phyloP scores from a whole-genome alignment of 2,329 filamentous ascomycete species.

The Neopestalotiopsis sp. region DNA sequence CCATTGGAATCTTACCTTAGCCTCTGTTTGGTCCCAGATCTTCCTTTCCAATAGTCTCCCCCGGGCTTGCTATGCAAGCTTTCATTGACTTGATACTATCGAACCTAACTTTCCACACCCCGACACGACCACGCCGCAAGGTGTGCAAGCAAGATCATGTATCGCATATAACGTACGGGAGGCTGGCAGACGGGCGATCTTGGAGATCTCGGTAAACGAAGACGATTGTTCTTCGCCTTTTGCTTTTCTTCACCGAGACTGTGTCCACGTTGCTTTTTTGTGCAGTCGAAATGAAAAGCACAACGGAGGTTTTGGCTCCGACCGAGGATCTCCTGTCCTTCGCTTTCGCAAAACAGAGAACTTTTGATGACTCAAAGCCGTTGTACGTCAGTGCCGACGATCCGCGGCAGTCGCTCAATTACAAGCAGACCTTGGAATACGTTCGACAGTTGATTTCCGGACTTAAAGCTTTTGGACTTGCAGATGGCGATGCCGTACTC shows the following conservation, averaged over 20 bases:
- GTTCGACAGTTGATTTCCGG: conserved; percentile 31
- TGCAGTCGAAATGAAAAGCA: not conserved
- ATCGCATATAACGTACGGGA: not conserved
- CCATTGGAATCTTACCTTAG: not conserved
- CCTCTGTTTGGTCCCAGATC: not conserved
- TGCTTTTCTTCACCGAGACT: not conserved
- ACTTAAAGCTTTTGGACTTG: conserved; percentile 8
- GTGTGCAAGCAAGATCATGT: not conserved
- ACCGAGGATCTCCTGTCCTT: conserved; percentile 45
- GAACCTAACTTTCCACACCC: not conserved
- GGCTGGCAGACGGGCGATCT: not conserved
- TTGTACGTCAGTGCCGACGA: conserved; percentile 48
- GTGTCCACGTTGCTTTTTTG: not conserved
- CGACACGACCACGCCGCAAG: not conserved
- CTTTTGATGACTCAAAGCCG: conserved; percentile 42
- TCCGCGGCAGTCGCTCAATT: conserved; percentile 41
- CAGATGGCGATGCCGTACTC: conserved; percentile 11
- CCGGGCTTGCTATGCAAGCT: not conserved
- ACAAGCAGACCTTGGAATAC: conserved; percentile 37
- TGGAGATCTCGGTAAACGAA: not conserved
- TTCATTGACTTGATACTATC: not conserved
- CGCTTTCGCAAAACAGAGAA: conserved; percentile 40
- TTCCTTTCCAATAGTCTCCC: not conserved
- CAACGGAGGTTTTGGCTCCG: not conserved
- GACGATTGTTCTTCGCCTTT: not conserved